A percentile compares a stretch with the other conserved stretches of the same genome.
These are phyloP conservation scores for Chloropicon primus DNA, from an alignment of 139 green algal genomes.

Conservation along the genomic window DNA sequence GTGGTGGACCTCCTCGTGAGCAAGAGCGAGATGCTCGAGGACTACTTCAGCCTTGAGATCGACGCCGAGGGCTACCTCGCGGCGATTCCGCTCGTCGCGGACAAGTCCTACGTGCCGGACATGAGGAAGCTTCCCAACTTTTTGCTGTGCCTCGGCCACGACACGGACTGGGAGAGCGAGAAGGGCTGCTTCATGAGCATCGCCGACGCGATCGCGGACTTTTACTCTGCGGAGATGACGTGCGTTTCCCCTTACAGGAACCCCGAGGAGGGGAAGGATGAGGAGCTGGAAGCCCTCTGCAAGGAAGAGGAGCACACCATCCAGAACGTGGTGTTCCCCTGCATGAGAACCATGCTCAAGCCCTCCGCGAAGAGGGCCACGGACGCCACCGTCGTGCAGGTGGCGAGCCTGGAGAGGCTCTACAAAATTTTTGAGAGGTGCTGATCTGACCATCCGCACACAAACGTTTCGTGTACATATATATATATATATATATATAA, in stretches of 20 bases:
- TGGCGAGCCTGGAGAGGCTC: slow-evolving; percentile 69
- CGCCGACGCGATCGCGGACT: background rate
- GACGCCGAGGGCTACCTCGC: slow-evolving; percentile 27
- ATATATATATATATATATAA: too few relatives aligned
- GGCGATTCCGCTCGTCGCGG: slow-evolving; percentile 37
- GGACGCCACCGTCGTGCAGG: slow-evolving; percentile 59
- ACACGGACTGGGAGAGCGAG: slow-evolving; percentile 48
- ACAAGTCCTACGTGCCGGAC: slow-evolving; percentile 9
- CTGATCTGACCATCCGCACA: slow-evolving; percentile 20
- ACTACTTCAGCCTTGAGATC: slow-evolving; percentile 48
- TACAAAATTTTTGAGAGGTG: slow-evolving; percentile 89
- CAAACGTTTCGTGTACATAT: too few relatives aligned
- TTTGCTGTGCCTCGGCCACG: slow-evolving; percentile 13
- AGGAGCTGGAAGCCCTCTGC: background rate
- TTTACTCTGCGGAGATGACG: background rate
- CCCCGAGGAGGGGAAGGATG: background rate
- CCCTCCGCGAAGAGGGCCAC: slow-evolving; percentile 24
- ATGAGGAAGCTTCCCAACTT: slow-evolving; percentile 14
- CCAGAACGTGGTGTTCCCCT: slow-evolving; percentile 22
- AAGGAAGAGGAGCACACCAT: slow-evolving; percentile 14
- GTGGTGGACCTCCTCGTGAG: slow-evolving; percentile 31
- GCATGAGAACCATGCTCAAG: slow-evolving; percentile 23
- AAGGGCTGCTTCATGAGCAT: slow-evolving; percentile 28
- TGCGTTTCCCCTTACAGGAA: background rate
- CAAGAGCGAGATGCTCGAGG: slow-evolving; percentile 35